These are phyloP conservation scores for Fusarium austroafricanum DNA, from an alignment of 2,329 filamentous ascomycete genomes.

Conservation along the genomic window DNA sequence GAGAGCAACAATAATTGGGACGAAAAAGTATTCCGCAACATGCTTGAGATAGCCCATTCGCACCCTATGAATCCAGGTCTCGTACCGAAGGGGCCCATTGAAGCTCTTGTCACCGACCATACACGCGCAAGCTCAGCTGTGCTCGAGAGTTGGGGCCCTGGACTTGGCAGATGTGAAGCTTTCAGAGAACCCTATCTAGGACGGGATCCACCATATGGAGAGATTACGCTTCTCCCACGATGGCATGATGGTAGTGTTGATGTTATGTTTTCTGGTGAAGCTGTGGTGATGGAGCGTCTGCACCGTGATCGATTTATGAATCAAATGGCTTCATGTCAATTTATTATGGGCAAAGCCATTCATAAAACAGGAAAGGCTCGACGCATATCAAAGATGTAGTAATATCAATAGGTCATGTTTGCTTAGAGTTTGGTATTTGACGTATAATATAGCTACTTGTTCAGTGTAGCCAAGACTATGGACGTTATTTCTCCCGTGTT, in stretches of 20 bases:
- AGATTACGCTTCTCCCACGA: conserved; percentile 12
- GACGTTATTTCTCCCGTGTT: too few species aligned
- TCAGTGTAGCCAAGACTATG: too few species aligned
- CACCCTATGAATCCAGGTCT: conserved; percentile 11
- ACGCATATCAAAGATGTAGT: too few species aligned
- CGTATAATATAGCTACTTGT: too few species aligned
- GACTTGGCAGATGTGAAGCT: conserved; percentile 11
- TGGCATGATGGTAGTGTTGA: conserved; percentile 5
- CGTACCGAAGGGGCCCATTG: conserved; percentile 9
- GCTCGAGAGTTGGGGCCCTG: conserved; percentile 18
- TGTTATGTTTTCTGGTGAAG: conserved; percentile 18
- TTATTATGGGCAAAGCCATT: neutral
- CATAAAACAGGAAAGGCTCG: too few species aligned
- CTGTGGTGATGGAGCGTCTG: conserved; percentile 7
- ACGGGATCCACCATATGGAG: conserved; percentile 4
- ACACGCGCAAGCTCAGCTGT: conserved; percentile 3
- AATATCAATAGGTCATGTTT: too few species aligned
- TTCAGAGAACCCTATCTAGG: conserved; percentile 20
- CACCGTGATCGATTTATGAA: conserved; percentile 1
- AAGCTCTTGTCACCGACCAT: conserved; percentile 10
- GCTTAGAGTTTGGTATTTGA: too few species aligned
- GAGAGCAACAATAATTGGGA: conserved; percentile 13
- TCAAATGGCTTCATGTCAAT: conserved; percentile 13
- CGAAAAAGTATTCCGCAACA: neutral
- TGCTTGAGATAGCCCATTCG: conserved; percentile 8